These are phyloP conservation scores for Ascochyta fabae DNA, from an alignment of 2,329 filamentous ascomycete species.

Conservation along the genomic window DNA sequence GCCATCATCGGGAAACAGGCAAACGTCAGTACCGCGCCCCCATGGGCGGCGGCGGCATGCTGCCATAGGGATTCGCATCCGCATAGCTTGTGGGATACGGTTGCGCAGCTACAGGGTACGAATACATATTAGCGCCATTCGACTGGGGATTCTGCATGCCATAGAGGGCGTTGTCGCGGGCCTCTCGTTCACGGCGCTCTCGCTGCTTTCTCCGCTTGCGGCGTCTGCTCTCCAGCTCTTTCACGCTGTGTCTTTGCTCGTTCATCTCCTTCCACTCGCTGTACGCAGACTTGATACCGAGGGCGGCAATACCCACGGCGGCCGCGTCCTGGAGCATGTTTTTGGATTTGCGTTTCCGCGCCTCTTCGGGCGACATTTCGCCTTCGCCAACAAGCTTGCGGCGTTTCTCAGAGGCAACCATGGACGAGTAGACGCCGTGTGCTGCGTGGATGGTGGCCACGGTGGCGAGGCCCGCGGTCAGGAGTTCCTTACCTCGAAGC, in stretches of 20 bases:
- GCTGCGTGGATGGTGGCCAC: slow-evolving; percentile 74
- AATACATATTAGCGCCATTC: slow-evolving; percentile 46
- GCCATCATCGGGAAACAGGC: not conserved
- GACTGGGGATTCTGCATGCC: slow-evolving; percentile 40
- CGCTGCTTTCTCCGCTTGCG: slow-evolving; percentile 54
- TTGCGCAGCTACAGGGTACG: slow-evolving; percentile 47
- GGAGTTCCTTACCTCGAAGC: slow-evolving; percentile 69
- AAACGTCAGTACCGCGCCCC: slow-evolving; percentile 41
- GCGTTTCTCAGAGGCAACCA: slow-evolving; percentile 68
- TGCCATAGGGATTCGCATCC: slow-evolving; percentile 56
- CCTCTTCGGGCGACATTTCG: slow-evolving; percentile 67
- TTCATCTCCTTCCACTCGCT: slow-evolving; percentile 72
- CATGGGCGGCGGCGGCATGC: slow-evolving; percentile 50
- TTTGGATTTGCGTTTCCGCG: slow-evolving; percentile 67
- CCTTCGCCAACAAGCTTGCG: slow-evolving; percentile 66
- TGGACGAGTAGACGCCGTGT: slow-evolving; percentile 67
- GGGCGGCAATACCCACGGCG: slow-evolving; percentile 69
- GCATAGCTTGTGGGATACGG: slow-evolving; percentile 50
- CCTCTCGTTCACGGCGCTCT: slow-evolving; percentile 52
- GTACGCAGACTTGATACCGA: slow-evolving; percentile 71
- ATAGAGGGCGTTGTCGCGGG: slow-evolving; percentile 51
- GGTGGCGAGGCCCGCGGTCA: slow-evolving; percentile 70
- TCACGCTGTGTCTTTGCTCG: slow-evolving; percentile 63
- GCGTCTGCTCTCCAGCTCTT: slow-evolving; percentile 61
- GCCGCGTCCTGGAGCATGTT: slow-evolving; percentile 69